A percentile compares a stretch with the other conserved stretches of the same genome.
Evolutionary conservation across 257 asterid species (phyloP).

Genomic region (Thymus quinquecostatus): DNA sequence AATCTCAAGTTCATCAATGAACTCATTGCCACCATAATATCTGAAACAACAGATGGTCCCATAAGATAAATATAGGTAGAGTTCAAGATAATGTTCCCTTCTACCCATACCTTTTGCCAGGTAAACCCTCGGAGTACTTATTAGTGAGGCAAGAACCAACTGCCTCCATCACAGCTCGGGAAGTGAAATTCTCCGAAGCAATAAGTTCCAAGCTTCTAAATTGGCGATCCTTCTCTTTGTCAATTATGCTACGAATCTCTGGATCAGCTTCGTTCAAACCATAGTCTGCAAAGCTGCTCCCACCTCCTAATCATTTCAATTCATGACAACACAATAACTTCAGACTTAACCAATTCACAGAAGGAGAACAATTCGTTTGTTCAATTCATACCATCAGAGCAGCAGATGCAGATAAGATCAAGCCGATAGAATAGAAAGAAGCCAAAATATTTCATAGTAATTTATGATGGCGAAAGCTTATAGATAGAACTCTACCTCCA

Average conservation of each 20-base stretch:
- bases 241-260: constrained; percentile 69
- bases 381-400: not conserved
- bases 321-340: constrained; percentile 2
- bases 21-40: constrained; percentile 91
- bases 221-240: constrained; percentile 86
- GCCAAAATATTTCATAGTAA: not conserved
- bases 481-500: constrained; percentile 41
- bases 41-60: constrained; percentile 35
- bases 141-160: constrained; percentile 99
- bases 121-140: constrained; percentile 94
- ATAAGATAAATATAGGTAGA: not conserved
- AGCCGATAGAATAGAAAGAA: not conserved
- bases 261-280: constrained; percentile 74
- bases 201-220: constrained; percentile 89
- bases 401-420: not conserved
- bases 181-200: constrained; percentile 96
- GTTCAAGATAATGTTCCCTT: constrained; percentile 19
- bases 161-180: constrained; percentile 99
- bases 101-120: constrained; percentile 71
- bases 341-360: constrained; percentile 2
- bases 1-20: constrained; percentile 86
- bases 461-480: not conserved
- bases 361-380: not conserved
- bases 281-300: constrained; percentile 61
- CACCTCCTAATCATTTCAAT: constrained; percentile 47